A percentile compares a stretch with the other conserved stretches of the same genome.
Conservation (phyloP, 441 rosid genomes). For the Jatropha podagrica region DNA sequence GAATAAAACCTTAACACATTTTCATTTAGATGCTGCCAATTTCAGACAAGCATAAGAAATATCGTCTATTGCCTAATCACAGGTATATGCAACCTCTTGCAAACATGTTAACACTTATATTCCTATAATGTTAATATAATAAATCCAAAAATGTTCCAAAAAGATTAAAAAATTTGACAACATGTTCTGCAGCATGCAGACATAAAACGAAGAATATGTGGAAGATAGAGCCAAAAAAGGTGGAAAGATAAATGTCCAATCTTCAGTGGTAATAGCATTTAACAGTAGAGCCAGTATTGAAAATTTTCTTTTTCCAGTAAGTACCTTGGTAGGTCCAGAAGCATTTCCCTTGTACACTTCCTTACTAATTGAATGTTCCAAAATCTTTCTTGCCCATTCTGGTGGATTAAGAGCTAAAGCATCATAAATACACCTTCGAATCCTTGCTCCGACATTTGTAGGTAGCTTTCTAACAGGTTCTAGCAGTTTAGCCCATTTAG, state of each 20-base stretch:
- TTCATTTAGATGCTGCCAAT: neutral
- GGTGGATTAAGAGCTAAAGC: constrained; percentile 55
- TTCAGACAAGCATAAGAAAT: constrained; percentile 3
- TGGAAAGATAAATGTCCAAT: neutral
- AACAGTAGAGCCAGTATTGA: neutral
- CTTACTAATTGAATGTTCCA: constrained; percentile 58
- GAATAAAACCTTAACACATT: neutral
- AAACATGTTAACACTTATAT: neutral
- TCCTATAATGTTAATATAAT: neutral
- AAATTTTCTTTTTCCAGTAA: neutral
- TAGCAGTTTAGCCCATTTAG: constrained; percentile 54
- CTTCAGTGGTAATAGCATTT: neutral
- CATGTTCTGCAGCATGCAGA: neutral
- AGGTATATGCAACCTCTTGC: neutral
- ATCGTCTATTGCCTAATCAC: neutral
- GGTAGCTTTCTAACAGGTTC: constrained; percentile 59
- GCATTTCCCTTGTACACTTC: constrained; percentile 72
- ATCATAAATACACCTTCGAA: constrained; percentile 51
- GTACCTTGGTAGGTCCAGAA: constrained; percentile 68
- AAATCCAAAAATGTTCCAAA: neutral
- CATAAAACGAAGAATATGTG: neutral
- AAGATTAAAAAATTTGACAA: neutral
- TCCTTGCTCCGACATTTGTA: constrained; percentile 67
- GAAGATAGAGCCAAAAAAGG: neutral
- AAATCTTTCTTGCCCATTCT: constrained; percentile 51